Percentiles rank a stretch among this genome's conserved stretches.
Evolutionary conservation across 192 early-diverging fungal species (phyloP).

Genomic region (Coemansia sp.): DNA sequence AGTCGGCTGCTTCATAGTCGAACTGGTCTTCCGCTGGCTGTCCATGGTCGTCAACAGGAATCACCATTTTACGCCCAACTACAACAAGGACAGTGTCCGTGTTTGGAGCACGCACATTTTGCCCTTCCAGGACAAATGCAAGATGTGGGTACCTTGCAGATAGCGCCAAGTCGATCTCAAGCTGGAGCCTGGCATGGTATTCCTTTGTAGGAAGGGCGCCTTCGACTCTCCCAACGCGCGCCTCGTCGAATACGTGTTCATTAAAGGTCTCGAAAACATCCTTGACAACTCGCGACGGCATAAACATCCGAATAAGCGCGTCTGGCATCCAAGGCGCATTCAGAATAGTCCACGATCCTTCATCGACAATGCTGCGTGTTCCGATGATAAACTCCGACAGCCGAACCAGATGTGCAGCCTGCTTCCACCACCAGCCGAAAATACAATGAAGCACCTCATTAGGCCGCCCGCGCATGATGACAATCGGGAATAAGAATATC

Average conservation of each 20-base stretch:
- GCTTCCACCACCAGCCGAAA: slow-evolving; percentile 72
- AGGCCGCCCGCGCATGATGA: slow-evolving; percentile 62
- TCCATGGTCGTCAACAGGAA: slow-evolving; percentile 67
- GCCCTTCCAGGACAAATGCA: slow-evolving; percentile 62
- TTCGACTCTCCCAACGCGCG: slow-evolving; percentile 13
- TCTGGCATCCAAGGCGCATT: slow-evolving; percentile 57
- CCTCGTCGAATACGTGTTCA: slow-evolving; percentile 18
- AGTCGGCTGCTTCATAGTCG: slow-evolving; percentile 64
- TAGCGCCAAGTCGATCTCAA: slow-evolving; percentile 41
- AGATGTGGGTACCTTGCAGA: slow-evolving; percentile 49
- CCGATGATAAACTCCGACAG: slow-evolving; percentile 86
- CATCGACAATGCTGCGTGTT: slow-evolving; percentile 66
- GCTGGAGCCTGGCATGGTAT: slow-evolving; percentile 29
- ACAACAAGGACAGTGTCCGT: slow-evolving; percentile 81
- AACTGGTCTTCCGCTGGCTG: slow-evolving; percentile 54
- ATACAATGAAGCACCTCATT: slow-evolving; percentile 57
- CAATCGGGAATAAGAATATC: slow-evolving; percentile 72
- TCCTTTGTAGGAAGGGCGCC: slow-evolving; percentile 27
- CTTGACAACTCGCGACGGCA: slow-evolving; percentile 55
- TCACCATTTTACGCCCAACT: slow-evolving; percentile 74
- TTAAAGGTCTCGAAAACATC: slow-evolving; percentile 41
- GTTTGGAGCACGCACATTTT: slow-evolving; percentile 79
- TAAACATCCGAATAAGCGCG: slow-evolving; percentile 44
- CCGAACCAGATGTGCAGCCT: slow-evolving; percentile 62
- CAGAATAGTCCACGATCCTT: slow-evolving; percentile 61